Base-by-base conservation (phyloP, 225 moss, liverwort and hornwort genomes). In the Bryoerythrophyllum caledonicum region DNA sequence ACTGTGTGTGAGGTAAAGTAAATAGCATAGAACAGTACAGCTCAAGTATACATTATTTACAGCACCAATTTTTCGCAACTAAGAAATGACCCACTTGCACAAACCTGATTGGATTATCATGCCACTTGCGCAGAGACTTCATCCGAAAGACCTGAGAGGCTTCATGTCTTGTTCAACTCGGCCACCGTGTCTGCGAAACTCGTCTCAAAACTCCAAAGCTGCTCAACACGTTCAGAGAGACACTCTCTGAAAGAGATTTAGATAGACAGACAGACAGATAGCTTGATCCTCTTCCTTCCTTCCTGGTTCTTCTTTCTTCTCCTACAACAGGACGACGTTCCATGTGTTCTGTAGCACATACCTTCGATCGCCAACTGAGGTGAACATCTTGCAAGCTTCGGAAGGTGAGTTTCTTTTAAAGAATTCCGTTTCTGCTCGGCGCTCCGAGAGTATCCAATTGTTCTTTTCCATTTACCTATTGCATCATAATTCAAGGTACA, bases 31-130 rank as follows among this genome's bases (percentile, higher is more conserved):
- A 5, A 55, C 35, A 69, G 69, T 55, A 56, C 37, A 16, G 8
- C 32, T 32, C 15, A 2, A 25, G 16, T 55, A 23, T 56, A 15
- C 25, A n/a, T 26, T 41, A 59, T 20, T 27, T 20, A 12, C 59
- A 28, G 28, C 1, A 27, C 4, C 27, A n/a, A 8, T 23, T 15
- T 48, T 32, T 5, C 61, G 23, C 13, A 21, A 43, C 44, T 72
- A 60, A 59, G 48, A 32, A 4, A 49, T 41, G 4, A 41, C 23
- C 67, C 40, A 79, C 52, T 73, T 60, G 52, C 40, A 73, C 67
- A 24, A 40, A 63, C 52, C 37, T 25, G 63, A 53, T 28, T 59
- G 66, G 27, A 58, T 10, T 49, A 5, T 34, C 34, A 34, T 34
- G 10, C 13, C 58, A 15, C 25, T 78, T 21, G 49, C n/a, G 2